Base-by-base conservation (phyloP, 768 basidiomycete species). In the Trametes coccinea region DNA sequence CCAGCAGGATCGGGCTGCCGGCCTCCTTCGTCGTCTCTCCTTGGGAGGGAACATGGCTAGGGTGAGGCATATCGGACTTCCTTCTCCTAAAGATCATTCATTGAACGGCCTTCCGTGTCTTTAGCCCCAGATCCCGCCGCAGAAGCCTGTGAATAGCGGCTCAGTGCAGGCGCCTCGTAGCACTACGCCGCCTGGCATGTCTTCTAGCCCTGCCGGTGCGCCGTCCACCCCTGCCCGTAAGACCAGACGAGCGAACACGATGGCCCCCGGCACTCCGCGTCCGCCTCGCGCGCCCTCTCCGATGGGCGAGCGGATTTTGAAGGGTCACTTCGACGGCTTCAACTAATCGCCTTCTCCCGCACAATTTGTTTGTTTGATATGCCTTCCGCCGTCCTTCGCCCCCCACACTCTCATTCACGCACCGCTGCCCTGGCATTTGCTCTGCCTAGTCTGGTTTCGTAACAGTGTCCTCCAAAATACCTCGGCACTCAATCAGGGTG, bases 281-380 rank as follows among this genome's bases (percentile, higher is more conserved):
- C 79, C 65, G 8, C 71, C 71, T 6, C 72, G 76, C 22, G 90
- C 89, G 2, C 92, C 91, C 17, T 92, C 90, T 41, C 92, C 92
- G 5, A 93, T 93, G 92, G 93, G 92, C 64, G 92, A 94, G 75
- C 81, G 92, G 60, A 93, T 94, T 62, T 82, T 94, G 67, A 94
- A 91, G 78, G 92, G 92, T 8, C 92, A 94, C 68, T 94, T 93
- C 67, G 92, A 94, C 70, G 88, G 92, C 51, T 94, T 94, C 80
- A 90, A 91, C 70, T 92, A 75, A 82, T 41, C 39, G 11, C 41
- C 17, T 4, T 16, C 41, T 6, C 7, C n/a, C 40, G 8, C 9
- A 47, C 41, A 45, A 44, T 41, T 8, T 2, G 29, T 27, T 22
- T 10, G 33, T 40, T 31, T 14, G 27, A 43, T 3, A 37, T 31